Base-by-base conservation (phyloP, 331 rosid genomes). In the Dryas integrifolia region DNA sequence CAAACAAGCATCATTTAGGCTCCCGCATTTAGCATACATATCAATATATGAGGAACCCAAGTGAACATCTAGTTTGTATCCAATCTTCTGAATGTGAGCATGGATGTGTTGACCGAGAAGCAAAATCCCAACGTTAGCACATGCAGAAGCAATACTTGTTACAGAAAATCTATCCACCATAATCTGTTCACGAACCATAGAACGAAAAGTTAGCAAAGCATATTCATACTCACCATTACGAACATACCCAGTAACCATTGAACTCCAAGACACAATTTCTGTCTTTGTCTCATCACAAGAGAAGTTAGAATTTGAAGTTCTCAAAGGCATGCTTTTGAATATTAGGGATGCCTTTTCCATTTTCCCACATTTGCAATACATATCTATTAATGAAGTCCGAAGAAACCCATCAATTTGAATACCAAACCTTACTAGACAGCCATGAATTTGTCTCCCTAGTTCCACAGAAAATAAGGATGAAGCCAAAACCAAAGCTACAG, bases 1-100 rank as follows among this genome's bases (percentile, higher is more conserved):
- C 83, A 26, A 48, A 74, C 81, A 55, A 69, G 96, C 93, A 72
- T 87, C 91, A 49, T 74, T 79, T 73, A 90, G 81, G 83, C 81
- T 80, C 78, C 98, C 97, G 65, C 90, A 86, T 83, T 93, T 90
- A 58, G 96, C 85, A 79, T 90, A 93, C 97, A 93, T 90, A 73
- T 83, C 93, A 80, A 90, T 84, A 62, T 85, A 81, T 16, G 96
- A 82, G 39, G 98, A 93, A 66, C 86, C 90, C 48, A 85, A 79
- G 69, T 89, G 85, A 57, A 83, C 78, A 87, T 93, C 97, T 10
- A 61, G 52, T 58, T 71, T 74, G 76, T 82, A 82, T 46, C 90
- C 96, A 18, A 78, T 79, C 85, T 93, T 93, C 76, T 76, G 85
- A 83, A 81, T 67, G 74, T 85, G 81, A 14, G 88, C 92, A 77